Evolutionary conservation across 2,329 filamentous ascomycete species (phyloP), one percentile per base, ranked within the genome.

Genomic region (Sphaerulina vaccinii): DNA sequence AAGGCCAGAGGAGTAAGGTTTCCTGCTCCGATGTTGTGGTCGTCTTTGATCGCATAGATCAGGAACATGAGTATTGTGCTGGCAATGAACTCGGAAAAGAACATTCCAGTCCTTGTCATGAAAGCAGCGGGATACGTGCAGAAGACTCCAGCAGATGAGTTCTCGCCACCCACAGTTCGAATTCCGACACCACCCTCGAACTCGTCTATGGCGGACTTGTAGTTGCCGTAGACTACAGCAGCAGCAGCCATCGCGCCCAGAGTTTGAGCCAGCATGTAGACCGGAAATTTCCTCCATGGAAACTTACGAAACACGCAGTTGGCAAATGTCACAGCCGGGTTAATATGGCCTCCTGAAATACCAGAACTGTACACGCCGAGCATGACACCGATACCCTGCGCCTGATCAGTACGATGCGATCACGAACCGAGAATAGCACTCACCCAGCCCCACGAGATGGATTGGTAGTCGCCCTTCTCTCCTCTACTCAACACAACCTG

Each of bases 71-170:
- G 71, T 24, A 89, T 75, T 0, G 83, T 72, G 52, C 79, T 84
- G 13, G 84, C 82, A 43, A 89, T 75, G 58, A 88, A 85, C 61
- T 90, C 86, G 16, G 81, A 85, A 63, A 88, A 87, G 70, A 88
- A 86, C 70, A 86, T 82, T 41, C 79, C 81, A 0, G 82, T 80
- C 43, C 78, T 82, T 2, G 81, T 84, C 74, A 88, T 77, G 68
- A 88, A 86, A 0, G 71, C 62, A 33, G 82, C 80, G 0, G 86
- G 85, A 61, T 89, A 89, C 0, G 86, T 88, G 74, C 82, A 86
- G 67, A 89, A 89, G 57, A 90, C 82, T 2, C 81, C 84, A 0
- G 83, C 86, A 0, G 84, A 85, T 1, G 84, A 78, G 38, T 79
- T 86, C 9, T 71, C 61, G 0, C 69, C 68, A 2, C 73, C 72